phyloP scores from a whole-genome alignment of 345 rosid genomes.

The Salix viminalis region DNA sequence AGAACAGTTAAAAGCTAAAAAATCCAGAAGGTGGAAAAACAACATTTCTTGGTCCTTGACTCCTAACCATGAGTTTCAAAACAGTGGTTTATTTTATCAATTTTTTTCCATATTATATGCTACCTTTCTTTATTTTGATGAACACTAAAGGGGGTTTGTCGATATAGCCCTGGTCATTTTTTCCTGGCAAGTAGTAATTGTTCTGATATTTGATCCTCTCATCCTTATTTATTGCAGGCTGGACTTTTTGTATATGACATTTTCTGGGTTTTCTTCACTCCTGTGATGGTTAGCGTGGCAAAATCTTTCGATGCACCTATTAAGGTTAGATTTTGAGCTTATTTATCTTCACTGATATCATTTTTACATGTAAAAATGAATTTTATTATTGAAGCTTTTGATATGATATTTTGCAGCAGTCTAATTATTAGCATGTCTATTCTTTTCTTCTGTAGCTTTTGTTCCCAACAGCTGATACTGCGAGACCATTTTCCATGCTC shows the following conservation, averaged over 20 bases:
- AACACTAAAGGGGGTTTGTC: background rate
- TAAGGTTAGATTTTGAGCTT: constrained; percentile 58
- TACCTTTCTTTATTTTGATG: background rate
- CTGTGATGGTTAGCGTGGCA: constrained; percentile 98
- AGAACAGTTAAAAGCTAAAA: background rate
- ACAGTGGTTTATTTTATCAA: background rate
- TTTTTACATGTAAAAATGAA: background rate
- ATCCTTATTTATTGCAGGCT: constrained; percentile 43
- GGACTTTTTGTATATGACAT: constrained; percentile 96
- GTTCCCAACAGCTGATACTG: constrained; percentile 76
- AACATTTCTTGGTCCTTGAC: background rate
- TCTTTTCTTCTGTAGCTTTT: constrained; percentile 53
- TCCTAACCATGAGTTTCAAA: background rate
- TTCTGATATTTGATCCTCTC: background rate
- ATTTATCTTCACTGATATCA: background rate
- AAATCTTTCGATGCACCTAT: constrained; percentile 99
- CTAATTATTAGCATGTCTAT: background rate
- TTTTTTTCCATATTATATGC: background rate
- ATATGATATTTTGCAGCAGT: background rate
- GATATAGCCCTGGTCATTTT: background rate
- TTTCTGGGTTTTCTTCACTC: constrained; percentile 99
- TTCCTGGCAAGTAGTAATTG: background rate
- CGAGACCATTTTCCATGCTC: constrained; percentile 94
- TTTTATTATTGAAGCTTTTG: background rate
- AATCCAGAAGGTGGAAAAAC: background rate